Evolutionary conservation across 2,329 filamentous ascomycete genomes (phyloP), one percentile per base, ranked within the genome.

Genomic region (Amauroascus niger): DNA sequence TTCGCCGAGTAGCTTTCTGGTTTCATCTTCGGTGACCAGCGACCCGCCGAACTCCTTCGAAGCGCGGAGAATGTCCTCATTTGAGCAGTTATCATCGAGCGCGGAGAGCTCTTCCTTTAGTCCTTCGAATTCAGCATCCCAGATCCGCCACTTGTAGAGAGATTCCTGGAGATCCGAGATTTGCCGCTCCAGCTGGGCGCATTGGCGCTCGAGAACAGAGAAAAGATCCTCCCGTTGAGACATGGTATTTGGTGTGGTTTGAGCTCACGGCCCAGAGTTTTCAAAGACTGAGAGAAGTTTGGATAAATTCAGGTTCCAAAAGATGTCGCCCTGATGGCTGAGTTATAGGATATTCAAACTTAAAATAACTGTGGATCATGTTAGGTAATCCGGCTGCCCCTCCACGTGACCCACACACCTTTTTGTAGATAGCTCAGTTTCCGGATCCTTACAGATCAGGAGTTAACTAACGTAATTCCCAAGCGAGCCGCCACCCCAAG

Each of bases 41-140:
- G 68, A 62, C 2, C 70, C 69, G 67, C 76, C 66, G 72, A 76
- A 58, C 65, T 81, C 59, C 58, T 60, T 61, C 9, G 68, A 68
- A 11, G 63, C 61, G 28, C 71, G 71, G 6, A 78, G 71, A 26
- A 89, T 77, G 26, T 82, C 77, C 16, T 79, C 70, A 5, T 73
- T 70, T 28, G 71, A 69, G 53, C 78, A 69, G 49, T 74, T 71
- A 40, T 74, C 67, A 33, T 76, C 67, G 24, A 84, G 66, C 3
- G 73, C 74, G 50, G 81, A 71, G 28, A 97, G 79, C 63, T 94
- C 88, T 66, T 94, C 88, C 66, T 87, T 89, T 57, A 97, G 77
- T 22, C 84, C 81, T 65, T 95, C 88, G 69, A 97, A 97, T 67
- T 97, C 91, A 46, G 86, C 82, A 67, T 95, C 90, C 80, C 87